Base-by-base conservation (phyloP, 2,329 filamentous ascomycete genomes). In the Cryphonectria japonica region DNA sequence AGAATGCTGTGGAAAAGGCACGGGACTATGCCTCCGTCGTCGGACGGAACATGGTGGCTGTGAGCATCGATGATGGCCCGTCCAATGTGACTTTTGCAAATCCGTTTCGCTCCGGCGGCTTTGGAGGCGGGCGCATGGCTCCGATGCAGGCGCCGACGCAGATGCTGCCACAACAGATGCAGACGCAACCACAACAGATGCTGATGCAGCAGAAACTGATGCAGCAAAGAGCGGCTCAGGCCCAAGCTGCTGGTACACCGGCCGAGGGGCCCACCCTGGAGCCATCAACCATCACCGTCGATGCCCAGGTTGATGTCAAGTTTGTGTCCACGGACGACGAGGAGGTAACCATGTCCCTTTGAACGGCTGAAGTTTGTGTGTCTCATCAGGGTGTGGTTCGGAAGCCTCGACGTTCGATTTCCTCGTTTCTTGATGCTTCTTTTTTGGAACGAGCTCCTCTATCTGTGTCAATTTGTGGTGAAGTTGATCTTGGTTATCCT, bases 1-100 rank as follows among this genome's bases (percentile, higher is more conserved):
- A 41, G 67, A 65, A 75, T 46, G 74, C 74, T 1, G 74, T 75
- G 43, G 67, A 75, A 41, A 75, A 75, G 69, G 74, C 74, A 3
- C 54, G 74, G 13, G 74, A 75, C 68, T 75, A 75, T 32, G 69
- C 74, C 6, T 68, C 66, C 14, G 73, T 74, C 39, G 71, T 75
- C 2, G 72, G 71, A 26, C 68, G 74, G 0, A 62, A 64, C 29
- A 71, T 75, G 5, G 68, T 74, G 22, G 74, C 74, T 22, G 64
- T 75, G 54, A 70, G 73, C 57, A 75, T 75, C 37, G 62, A 68
- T 29, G 74, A 75, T 43, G 73, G 73, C 2, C 66, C 70, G 11
- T 63, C 69, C 4, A 67, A 52, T n/a, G 34, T 62, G 26, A 65
- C 29, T 22, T 19, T 3, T 19, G 26, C 54, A 1, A 14, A 13